Evolutionary conservation across 371 early-diverging fungal genomes (phyloP).

Genomic region (Rhizopus microsporus): DNA sequence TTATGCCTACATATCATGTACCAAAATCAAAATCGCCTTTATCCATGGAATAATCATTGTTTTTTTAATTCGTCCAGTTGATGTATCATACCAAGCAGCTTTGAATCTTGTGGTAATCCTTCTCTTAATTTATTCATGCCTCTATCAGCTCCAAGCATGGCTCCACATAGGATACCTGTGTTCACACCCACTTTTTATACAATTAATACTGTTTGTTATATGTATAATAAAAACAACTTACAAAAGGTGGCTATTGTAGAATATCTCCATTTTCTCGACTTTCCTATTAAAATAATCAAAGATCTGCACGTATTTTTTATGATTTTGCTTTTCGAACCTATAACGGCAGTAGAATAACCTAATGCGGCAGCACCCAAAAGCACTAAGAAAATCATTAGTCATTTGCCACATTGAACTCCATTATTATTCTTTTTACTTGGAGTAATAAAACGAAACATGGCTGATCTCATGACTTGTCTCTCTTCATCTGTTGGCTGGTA

Average conservation of each 20-base stretch:
- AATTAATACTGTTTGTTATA: neutral
- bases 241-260: constrained; percentile 40
- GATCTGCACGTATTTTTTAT: neutral
- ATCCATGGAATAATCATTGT: constrained; percentile 15
- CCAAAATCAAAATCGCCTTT: neutral
- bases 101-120: constrained; percentile 34
- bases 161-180: constrained; percentile 37
- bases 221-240: constrained; percentile 16
- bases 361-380: constrained; percentile 43
- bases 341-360: constrained; percentile 38
- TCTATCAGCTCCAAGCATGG: constrained; percentile 39
- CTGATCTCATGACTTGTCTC: constrained; percentile 32
- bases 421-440: constrained; percentile 20
- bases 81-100: constrained; percentile 33
- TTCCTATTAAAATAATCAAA: constrained; percentile 8
- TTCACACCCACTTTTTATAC: constrained; percentile 35
- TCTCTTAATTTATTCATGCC: constrained; percentile 42
- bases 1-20: constrained; percentile 1
- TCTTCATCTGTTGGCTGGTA: constrained; percentile 36
- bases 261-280: constrained; percentile 14
- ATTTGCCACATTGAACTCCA: too few relatives aligned
- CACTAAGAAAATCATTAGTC: constrained; percentile 18
- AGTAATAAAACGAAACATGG: constrained; percentile 39
- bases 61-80: constrained; percentile 30
- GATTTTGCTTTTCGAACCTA: constrained; percentile 24